phyloP scores from a whole-genome alignment of 192 early-diverging fungal species.

The Lunasporangiospora selenospora region DNA sequence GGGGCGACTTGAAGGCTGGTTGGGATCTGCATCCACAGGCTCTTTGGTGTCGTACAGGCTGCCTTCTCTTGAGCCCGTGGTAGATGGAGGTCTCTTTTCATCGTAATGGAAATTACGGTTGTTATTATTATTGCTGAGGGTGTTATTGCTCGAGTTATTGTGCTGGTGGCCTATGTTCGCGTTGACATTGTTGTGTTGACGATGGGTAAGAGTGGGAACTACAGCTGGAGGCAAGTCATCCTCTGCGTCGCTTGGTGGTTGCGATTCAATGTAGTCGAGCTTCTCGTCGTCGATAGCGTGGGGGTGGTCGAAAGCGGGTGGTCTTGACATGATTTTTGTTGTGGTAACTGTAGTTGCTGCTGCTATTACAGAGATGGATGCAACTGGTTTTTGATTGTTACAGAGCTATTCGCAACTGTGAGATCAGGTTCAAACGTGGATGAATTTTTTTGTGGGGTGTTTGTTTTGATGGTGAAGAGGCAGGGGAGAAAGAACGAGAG shows the following conservation, averaged over 20 bases:
- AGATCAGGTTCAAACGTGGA: no score
- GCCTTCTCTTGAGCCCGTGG: not conserved
- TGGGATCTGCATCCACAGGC: no score
- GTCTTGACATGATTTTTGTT: not conserved
- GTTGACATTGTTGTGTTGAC: not conserved
- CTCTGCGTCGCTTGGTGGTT: constrained; percentile 17
- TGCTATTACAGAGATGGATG: no score
- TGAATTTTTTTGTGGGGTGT: no score
- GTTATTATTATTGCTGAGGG: not conserved
- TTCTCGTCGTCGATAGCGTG: constrained; percentile 17
- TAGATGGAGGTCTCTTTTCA: not conserved
- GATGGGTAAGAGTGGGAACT: not conserved
- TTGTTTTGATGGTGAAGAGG: no score
- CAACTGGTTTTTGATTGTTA: no score
- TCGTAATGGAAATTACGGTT: not conserved
- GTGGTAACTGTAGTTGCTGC: no score
- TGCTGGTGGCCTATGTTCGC: not conserved
- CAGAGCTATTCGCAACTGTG: no score
- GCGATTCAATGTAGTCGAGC: constrained; percentile 26
- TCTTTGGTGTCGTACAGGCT: no score
- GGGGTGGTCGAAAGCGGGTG: no score
- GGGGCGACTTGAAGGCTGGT: no score
- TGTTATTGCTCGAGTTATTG: not conserved
- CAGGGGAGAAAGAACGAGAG: no score
- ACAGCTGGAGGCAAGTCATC: not conserved